phyloP scores from a whole-genome alignment of 2,329 filamentous ascomycete genomes.

The Calonectria montana region DNA sequence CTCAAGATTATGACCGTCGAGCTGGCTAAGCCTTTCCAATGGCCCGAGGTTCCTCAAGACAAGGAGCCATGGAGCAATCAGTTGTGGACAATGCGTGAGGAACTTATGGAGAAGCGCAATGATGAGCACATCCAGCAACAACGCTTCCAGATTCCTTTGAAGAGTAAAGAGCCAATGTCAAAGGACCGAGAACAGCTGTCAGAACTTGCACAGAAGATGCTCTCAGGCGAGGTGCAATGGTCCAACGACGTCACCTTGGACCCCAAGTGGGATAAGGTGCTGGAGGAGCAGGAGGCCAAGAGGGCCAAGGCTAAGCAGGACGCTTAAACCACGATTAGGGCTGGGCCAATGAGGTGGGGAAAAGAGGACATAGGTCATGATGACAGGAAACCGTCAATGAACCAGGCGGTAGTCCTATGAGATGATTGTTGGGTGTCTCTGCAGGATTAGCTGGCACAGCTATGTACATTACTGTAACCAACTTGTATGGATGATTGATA shows the following conservation, averaged over 20 bases:
- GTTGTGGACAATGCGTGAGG: slow-evolving; percentile 64
- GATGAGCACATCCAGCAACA: slow-evolving; percentile 47
- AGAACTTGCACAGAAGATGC: slow-evolving; percentile 71
- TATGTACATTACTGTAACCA: slow-evolving; percentile 49
- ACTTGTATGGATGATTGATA: slow-evolving; percentile 33
- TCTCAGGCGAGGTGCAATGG: slow-evolving; percentile 73
- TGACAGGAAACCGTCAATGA: slow-evolving; percentile 36
- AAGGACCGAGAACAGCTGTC: slow-evolving; percentile 63
- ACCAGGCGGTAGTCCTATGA: slow-evolving; percentile 31
- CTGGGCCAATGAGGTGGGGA: slow-evolving; percentile 10
- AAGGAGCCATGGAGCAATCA: slow-evolving; percentile 73
- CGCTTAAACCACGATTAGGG: slow-evolving; percentile 19
- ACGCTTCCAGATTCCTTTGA: slow-evolving; percentile 50
- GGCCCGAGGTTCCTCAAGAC: slow-evolving; percentile 77
- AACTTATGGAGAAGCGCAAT: slow-evolving; percentile 57
- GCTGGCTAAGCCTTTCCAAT: slow-evolving; percentile 87
- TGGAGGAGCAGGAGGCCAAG: slow-evolving; percentile 40
- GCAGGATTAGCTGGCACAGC: slow-evolving; percentile 44
- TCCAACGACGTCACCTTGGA: slow-evolving; percentile 58
- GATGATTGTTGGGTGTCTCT: slow-evolving; percentile 26
- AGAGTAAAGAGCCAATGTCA: slow-evolving; percentile 55
- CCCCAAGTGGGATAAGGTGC: slow-evolving; percentile 56
- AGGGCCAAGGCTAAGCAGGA: slow-evolving; percentile 40
- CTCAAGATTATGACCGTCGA: slow-evolving; percentile 97
- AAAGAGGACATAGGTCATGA: slow-evolving; percentile 17